Percentiles rank a stretch among this genome's conserved stretches.
These are phyloP conservation scores for Grosmannia serpens DNA, from an alignment of 2,329 filamentous ascomycete genomes.

Conservation along the genomic window DNA sequence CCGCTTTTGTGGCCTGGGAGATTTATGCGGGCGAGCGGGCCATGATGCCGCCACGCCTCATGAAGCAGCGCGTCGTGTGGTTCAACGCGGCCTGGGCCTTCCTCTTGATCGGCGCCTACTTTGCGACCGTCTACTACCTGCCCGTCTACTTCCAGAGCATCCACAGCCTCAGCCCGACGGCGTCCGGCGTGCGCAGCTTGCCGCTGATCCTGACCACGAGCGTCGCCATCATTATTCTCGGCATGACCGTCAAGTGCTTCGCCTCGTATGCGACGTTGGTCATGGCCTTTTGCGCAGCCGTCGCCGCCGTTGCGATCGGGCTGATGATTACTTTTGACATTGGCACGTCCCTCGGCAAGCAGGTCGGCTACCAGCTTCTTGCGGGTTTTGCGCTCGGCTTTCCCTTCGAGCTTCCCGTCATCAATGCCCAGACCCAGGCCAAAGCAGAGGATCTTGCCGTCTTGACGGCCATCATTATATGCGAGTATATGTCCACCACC, in stretches of 20 bases:
- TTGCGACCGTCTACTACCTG: conserved; percentile 32
- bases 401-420: neutral
- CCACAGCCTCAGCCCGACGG: conserved; percentile 22
- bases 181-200: conserved; percentile 23
- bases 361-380: conserved; percentile 24
- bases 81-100: conserved; percentile 26
- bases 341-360: conserved; percentile 18
- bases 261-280: conserved; percentile 12
- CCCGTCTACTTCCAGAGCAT: conserved; percentile 40
- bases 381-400: conserved; percentile 2
- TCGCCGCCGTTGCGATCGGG: conserved; percentile 18
- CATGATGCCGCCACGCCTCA: conserved; percentile 34
- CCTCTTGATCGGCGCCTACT: conserved; percentile 29
- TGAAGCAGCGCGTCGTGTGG: conserved; percentile 27
- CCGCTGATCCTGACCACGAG: conserved; percentile 22
- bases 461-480: neutral
- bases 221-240: conserved; percentile 16
- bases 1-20: conserved; percentile 20
- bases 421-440: neutral
- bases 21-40: conserved; percentile 30
- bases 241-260: conserved; percentile 14
- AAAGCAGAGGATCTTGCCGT: neutral
- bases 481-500: neutral
- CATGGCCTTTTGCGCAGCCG: conserved; percentile 14
- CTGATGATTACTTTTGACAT: conserved; percentile 21